These are phyloP conservation scores for Takakia lepidozioides DNA, from an alignment of 225 moss, liverwort and hornwort species.

Conservation along the genomic window DNA sequence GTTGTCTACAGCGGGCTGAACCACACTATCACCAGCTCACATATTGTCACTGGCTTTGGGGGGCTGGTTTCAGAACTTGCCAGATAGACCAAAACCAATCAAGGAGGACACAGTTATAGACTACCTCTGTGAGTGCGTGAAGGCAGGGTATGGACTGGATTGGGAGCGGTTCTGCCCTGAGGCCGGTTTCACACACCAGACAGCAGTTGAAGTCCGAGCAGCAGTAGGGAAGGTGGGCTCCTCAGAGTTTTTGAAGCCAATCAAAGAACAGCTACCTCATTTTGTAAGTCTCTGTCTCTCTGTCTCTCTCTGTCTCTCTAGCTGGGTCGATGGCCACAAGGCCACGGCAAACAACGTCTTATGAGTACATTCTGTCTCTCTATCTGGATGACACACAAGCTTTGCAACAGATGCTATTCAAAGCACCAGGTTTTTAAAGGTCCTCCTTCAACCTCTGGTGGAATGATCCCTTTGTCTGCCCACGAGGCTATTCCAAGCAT, in stretches of 20 bases:
- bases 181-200: slow-evolving; percentile 23
- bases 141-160: slow-evolving; percentile 62
- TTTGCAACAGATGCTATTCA: neutral
- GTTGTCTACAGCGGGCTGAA: too few species aligned
- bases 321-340: too few species aligned
- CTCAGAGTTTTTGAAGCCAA: slow-evolving; percentile 48
- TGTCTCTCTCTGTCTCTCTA: neutral
- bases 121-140: slow-evolving; percentile 62
- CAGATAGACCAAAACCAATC: slow-evolving; percentile 71
- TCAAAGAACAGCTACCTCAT: slow-evolving; percentile 73
- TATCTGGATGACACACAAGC: neutral
- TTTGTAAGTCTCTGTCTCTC: slow-evolving; percentile 30
- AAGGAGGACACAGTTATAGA: slow-evolving; percentile 69
- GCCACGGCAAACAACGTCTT: neutral
- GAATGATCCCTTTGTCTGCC: neutral
- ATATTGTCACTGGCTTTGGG: neutral
- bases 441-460: neutral
- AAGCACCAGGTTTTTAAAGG: neutral
- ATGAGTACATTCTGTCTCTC: neutral
- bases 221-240: slow-evolving; percentile 60
- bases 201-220: slow-evolving; percentile 43
- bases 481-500: too few species aligned
- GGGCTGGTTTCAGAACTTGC: slow-evolving; percentile 46
- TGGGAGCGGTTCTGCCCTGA: slow-evolving; percentile 63
- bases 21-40: too few species aligned